A percentile compares a stretch with the other conserved stretches of the same genome.
Evolutionary conservation across 176 grass and related monocot species (phyloP).

Genomic region (Phoenix roebelenii): DNA sequence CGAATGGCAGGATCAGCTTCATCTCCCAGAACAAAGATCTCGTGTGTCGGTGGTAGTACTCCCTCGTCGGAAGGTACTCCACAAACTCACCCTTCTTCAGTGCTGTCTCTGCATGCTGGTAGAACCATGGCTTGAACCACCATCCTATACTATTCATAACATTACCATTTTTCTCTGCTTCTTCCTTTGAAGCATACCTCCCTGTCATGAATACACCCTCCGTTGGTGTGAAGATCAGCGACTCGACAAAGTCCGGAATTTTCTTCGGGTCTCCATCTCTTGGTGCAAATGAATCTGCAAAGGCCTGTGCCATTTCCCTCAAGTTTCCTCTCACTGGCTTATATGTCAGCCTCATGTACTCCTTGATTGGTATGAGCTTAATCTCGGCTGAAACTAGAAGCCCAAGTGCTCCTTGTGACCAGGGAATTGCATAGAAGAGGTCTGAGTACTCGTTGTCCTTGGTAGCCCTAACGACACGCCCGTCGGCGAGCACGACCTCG

Average conservation of each 20-base stretch:
- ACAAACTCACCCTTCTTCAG: conserved; percentile 79
- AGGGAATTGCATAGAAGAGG: conserved; percentile 1
- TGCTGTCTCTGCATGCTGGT: conserved; percentile 75
- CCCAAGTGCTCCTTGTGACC: conserved; percentile 4
- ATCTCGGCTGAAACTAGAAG: neutral
- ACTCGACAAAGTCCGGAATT: conserved; percentile 89
- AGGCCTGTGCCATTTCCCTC: neutral
- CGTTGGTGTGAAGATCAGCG: conserved; percentile 53
- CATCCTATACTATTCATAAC: conserved; percentile 72
- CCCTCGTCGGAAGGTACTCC: conserved; percentile 87
- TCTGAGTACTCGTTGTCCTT: conserved; percentile 2
- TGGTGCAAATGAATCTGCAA: neutral
- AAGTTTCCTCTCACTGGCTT: neutral
- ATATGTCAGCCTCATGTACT: conserved; percentile 1
- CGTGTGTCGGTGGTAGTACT: conserved; percentile 95
- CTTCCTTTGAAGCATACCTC: conserved; percentile 77
- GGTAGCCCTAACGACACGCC: neutral
- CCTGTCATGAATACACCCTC: conserved; percentile 94
- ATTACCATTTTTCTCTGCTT: conserved; percentile 93
- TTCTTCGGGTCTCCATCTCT: conserved; percentile 64
- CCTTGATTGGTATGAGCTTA: neutral
- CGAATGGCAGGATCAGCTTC: conserved; percentile 84
- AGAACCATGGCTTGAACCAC: conserved; percentile 99
- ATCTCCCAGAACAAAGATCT: conserved; percentile 88
- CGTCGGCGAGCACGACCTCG: neutral